Base-by-base conservation (phyloP, 495 filamentous ascomycete species). In the Aspergillus bridgeri region DNA sequence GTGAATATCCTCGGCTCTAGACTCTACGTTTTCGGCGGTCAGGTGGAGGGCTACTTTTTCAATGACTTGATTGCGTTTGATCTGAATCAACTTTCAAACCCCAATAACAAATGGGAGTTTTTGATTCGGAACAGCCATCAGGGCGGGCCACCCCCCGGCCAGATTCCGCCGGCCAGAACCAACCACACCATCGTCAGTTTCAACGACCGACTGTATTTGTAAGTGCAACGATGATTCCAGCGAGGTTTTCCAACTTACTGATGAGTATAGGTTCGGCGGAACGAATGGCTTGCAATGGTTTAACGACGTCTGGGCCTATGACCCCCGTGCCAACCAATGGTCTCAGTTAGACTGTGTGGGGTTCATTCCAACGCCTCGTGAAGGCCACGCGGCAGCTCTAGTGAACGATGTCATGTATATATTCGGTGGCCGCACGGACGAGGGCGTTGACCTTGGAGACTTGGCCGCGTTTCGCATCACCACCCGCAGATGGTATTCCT, bases 371-470 rank as follows among this genome's bases (percentile, higher is more conserved):
- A 87, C 87, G 0, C 86, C 92, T 11, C 84, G 95, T 48, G 95
- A 99, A 81, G 95, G 95, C 4, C 95, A 99, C 69, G 92, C 95
- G 17, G 89, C 93, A 20, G 87, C 95, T 6, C 74, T 99, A 9
- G 93, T 98, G 47, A 88, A 89, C 65, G 95, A 98, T 65, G 92
- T 96, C 52, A 99, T 99, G 95, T 99, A 99, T 72, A 89, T 98
- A 55, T 99, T 99, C 68, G 95, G 95, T 59, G 95, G 95, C n/a
- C 87, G 95, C 47, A 96, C 89, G 5, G 89, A 96, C 64, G 90
- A 96, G 51, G 95, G 95, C 0, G 80, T 85, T 24, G 95, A 98
- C 67, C 75, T 98, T 19, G 95, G 94, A 20, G 95, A 99, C 70
- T 74, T 99, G 48, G 93, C 95, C 1, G 94, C 95, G 2, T 99